Evolutionary conservation across 2,329 filamentous ascomycete genomes (phyloP).

Genomic region (Aspergillus costaricaensis): DNA sequence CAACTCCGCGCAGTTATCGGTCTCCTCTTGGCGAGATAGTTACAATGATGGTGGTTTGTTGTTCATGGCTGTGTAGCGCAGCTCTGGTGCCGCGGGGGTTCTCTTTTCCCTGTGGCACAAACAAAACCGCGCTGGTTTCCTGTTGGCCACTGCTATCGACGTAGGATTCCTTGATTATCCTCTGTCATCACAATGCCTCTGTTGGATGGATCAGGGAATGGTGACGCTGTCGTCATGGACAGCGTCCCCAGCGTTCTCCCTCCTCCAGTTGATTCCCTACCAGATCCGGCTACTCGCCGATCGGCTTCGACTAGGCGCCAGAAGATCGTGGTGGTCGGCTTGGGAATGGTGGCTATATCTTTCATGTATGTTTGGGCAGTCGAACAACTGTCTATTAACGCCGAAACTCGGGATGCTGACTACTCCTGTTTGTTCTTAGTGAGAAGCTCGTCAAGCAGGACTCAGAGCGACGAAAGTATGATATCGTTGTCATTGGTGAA

Average conservation of each 20-base stretch:
- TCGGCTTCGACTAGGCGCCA: conserved; percentile 46
- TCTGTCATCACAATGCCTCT: conserved; percentile 29
- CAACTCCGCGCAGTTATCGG: background rate
- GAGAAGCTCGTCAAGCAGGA: conserved; percentile 89
- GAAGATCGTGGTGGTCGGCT: conserved; percentile 76
- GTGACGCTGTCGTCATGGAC: conserved; percentile 27
- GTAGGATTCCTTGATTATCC: background rate
- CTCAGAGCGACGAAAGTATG: conserved; percentile 71
- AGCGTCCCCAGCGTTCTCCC: conserved; percentile 18
- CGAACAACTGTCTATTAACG: background rate
- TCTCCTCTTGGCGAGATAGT: conserved; percentile 1
- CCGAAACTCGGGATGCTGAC: background rate
- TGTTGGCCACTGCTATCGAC: background rate
- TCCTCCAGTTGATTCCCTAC: conserved; percentile 7
- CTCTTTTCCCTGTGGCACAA: background rate
- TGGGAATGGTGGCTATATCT: conserved; percentile 89
- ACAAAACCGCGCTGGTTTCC: background rate
- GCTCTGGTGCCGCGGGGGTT: background rate
- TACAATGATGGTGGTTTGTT: background rate
- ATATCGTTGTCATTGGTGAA: conserved; percentile 83
- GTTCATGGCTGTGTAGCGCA: background rate
- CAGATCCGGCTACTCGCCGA: conserved; percentile 3
- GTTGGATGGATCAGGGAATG: conserved; percentile 30
- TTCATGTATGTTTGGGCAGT: conserved; percentile 68
- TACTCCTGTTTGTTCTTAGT: conserved; percentile 46